Conservation (phyloP, 345 rosid species). For the Rubroshorea leprosula region DNA sequence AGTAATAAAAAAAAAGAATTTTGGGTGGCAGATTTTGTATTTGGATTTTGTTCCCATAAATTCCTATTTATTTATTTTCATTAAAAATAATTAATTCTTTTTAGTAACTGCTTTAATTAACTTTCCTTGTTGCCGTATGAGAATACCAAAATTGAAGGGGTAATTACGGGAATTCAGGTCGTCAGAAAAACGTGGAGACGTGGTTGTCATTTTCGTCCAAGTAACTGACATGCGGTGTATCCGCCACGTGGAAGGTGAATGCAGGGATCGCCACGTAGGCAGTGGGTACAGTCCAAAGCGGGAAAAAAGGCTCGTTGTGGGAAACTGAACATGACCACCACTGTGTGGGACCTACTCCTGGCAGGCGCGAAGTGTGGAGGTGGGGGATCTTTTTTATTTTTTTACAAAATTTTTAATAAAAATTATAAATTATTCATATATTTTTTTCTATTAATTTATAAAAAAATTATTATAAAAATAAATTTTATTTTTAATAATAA, state of each 20-base stretch:
- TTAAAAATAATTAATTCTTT: not conserved
- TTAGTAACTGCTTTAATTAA: not conserved
- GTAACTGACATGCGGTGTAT: slow-evolving; percentile 20
- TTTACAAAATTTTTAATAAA: no score
- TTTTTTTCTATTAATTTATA: not conserved
- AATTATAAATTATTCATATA: no score
- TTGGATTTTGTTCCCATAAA: slow-evolving; percentile 10
- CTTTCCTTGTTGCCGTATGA: no score
- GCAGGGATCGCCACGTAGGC: slow-evolving; percentile 18
- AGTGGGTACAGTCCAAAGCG: not conserved
- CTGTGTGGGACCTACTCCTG: slow-evolving; percentile 11
- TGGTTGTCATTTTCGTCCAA: slow-evolving; percentile 7
- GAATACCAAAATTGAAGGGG: slow-evolving; percentile 7
- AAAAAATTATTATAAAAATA: not conserved
- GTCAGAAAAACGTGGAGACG: slow-evolving; percentile 7
- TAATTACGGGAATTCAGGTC: not conserved
- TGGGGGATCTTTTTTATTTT: not conserved
- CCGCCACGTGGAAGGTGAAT: slow-evolving; percentile 19
- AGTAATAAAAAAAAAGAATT: slow-evolving; percentile 1
- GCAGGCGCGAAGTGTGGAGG: slow-evolving; percentile 20
- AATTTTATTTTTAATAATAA: no score
- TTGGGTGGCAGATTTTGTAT: slow-evolving; percentile 20
- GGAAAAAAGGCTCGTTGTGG: not conserved
- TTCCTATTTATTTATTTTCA: slow-evolving; percentile 5
- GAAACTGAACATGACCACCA: slow-evolving; percentile 11